Percentiles rank a stretch among this genome's conserved stretches.
Conservation (phyloP, 805 yeast species). For the Nakazawaea pomicola region DNA sequence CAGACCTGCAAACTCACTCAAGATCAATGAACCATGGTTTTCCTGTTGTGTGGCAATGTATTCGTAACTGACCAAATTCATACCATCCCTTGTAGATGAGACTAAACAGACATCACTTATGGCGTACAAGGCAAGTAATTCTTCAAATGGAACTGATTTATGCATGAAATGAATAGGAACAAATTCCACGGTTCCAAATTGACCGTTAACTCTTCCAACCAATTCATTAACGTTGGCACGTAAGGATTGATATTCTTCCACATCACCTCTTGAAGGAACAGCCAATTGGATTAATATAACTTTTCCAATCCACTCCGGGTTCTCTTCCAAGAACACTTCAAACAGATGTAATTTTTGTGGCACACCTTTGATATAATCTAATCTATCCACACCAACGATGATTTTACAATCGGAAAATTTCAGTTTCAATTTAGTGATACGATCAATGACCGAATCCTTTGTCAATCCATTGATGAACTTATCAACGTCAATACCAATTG, state of each 20-base stretch:
- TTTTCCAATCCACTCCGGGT: conserved; percentile 98
- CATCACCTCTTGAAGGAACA: conserved; percentile 96
- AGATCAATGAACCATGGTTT: conserved; percentile 77
- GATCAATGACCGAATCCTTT: conserved; percentile 52
- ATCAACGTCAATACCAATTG: conserved; percentile 97
- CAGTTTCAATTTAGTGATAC: conserved; percentile 57
- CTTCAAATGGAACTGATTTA: conserved; percentile 85
- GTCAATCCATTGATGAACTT: conserved; percentile 78
- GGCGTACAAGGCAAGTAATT: conserved; percentile 81
- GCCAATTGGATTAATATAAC: conserved; percentile 95
- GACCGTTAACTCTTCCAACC: conserved; percentile 95
- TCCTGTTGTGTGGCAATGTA: conserved; percentile 93
- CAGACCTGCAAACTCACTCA: conserved; percentile 98
- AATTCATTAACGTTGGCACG: conserved; percentile 93
- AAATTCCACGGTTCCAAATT: conserved; percentile 94
- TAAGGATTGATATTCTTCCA: conserved; percentile 92
- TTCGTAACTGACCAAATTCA: conserved; percentile 95
- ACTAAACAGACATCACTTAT: conserved; percentile 89
- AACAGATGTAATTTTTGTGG: conserved; percentile 97
- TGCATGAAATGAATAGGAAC: conserved; percentile 97
- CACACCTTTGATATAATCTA: conserved; percentile 96
- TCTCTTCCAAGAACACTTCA: conserved; percentile 85
- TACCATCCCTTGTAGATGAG: conserved; percentile 94
- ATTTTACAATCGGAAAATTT: conserved; percentile 71
- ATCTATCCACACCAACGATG: conserved; percentile 93